Percentiles rank a stretch among this genome's conserved stretches.
Evolutionary conservation across 352 stramenopile genomes (phyloP).

Genomic region (Phytophthora cryptogea): DNA sequence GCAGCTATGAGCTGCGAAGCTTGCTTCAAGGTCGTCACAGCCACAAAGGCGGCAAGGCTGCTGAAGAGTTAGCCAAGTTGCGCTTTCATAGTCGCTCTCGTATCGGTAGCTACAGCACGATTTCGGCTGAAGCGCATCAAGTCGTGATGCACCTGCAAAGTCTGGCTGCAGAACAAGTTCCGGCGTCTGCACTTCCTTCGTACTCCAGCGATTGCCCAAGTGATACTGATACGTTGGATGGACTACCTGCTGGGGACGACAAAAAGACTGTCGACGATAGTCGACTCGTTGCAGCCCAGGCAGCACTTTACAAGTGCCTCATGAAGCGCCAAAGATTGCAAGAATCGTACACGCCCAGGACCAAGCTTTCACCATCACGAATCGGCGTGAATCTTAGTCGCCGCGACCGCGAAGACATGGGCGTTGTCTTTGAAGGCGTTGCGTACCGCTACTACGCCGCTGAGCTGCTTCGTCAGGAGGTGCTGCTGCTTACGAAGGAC

Average conservation of each 20-base stretch:
- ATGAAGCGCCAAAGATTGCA: conserved; percentile 56
- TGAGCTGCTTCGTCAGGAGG: conserved; percentile 71
- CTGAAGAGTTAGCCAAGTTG: conserved; percentile 34
- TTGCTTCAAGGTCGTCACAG: conserved; percentile 41
- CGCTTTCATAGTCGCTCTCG: conserved; percentile 74
- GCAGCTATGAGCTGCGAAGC: conserved; percentile 60
- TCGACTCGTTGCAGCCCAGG: conserved; percentile 44
- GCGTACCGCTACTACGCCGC: conserved; percentile 72
- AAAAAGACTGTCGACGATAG: conserved; percentile 22
- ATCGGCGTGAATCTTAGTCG: conserved; percentile 74
- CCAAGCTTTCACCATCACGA: conserved; percentile 48
- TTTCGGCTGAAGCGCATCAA: conserved; percentile 54
- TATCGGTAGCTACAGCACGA: conserved; percentile 78
- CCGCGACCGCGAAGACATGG: conserved; percentile 57
- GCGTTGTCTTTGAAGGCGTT: conserved; percentile 67
- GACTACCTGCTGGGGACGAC: conserved; percentile 8
- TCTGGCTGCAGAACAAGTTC: conserved; percentile 24
- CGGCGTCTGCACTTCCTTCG: conserved; percentile 10
- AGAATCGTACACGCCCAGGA: conserved; percentile 39
- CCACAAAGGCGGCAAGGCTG: conserved; percentile 18
- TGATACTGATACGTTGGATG: conserved; percentile 28
- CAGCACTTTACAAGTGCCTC: conserved; percentile 66
- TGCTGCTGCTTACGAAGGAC: conserved; percentile 65
- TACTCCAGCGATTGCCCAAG: conserved; percentile 31
- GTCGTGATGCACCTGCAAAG: conserved; percentile 44